Evolutionary conservation across 805 yeast species (phyloP), one percentile per base, ranked within the genome.

Genomic region (Candida verbasci): DNA sequence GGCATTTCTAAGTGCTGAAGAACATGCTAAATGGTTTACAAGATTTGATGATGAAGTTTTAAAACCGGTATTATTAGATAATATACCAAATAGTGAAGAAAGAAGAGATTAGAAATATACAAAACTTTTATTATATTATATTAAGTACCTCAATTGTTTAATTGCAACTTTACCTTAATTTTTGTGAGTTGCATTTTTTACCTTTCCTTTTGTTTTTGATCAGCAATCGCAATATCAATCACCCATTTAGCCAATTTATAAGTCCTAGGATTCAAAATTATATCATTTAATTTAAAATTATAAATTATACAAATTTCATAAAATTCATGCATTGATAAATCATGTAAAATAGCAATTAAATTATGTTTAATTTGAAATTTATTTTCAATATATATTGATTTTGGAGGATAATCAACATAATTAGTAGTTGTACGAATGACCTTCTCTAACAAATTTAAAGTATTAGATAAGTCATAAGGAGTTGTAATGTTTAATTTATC

Each of bases 1-100:
- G 5, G 63, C 69, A 3, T 61, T 68, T 37, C 51, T 73, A 22
- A 66, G 68, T 41, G 72, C 76, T 1, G 91, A 82, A 44, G 89
- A 84, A 45, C 85, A 80, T 42, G 84, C 89, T 9, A 80, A 76
- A 54, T 91, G 98, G 97, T 93, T 93, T 58, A 82, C 86, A 15
- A 82, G 78, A 48, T 86, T 93, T 53, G 99, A 93, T 55, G 96
- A 93, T 49, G 86, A 86, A 54, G 93, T 93, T 16, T 69, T 93
- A 49, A 89, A 89, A 57, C 97, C 97, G 1, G 96, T 87, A 0
- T 72, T 91, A 36, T 70, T 89, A 40, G 97, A 91, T 49, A 68
- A 65, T 41, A 34, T 65, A 32, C 74, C 74, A 29, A 52, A 20
- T 36, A 47, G 17, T 42, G 43, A 15, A 34, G 44, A 33, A 39